These are phyloP conservation scores for Pontederia paniculata DNA, from an alignment of 176 grass and related monocot genomes.

Conservation along the genomic window DNA sequence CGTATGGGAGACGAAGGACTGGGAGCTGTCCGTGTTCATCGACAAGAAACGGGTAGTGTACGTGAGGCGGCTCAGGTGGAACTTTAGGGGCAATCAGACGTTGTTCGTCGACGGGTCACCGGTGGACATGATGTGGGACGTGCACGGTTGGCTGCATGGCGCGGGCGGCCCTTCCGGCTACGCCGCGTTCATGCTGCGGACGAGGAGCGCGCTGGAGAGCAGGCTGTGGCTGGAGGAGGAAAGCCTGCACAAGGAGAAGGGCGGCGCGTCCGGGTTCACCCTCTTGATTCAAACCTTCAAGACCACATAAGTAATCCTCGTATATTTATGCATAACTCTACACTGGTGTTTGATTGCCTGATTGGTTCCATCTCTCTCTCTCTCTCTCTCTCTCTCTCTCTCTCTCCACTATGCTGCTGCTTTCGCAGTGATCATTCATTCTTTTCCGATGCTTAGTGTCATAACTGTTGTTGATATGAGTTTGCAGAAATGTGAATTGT, in stretches of 20 bases:
- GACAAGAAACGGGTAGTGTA: conserved; percentile 68
- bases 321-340: too few relatives aligned
- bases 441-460: background rate
- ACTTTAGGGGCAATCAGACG: conserved; percentile 86
- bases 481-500: too few relatives aligned
- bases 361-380: background rate
- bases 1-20: conserved; percentile 15
- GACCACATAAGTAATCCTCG: conserved; percentile 7
- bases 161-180: conserved; percentile 21
- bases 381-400: background rate
- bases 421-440: background rate
- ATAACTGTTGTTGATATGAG: too few relatives aligned
- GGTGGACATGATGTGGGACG: conserved; percentile 92
- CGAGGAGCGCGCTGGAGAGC: conserved; percentile 69
- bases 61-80: conserved; percentile 44
- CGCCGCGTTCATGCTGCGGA: conserved; percentile 73
- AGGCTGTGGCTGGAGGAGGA: conserved; percentile 90
- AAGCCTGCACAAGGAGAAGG: conserved; percentile 4
- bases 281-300: conserved; percentile 63
- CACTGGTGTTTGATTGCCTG: background rate
- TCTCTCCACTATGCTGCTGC: background rate
- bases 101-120: conserved; percentile 82
- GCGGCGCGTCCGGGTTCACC: conserved; percentile 39
- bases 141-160: conserved; percentile 65
- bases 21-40: conserved; percentile 54